Evolutionary conservation across 129 eudicot genomes (phyloP).

Genomic region (Deinandra increscens): DNA sequence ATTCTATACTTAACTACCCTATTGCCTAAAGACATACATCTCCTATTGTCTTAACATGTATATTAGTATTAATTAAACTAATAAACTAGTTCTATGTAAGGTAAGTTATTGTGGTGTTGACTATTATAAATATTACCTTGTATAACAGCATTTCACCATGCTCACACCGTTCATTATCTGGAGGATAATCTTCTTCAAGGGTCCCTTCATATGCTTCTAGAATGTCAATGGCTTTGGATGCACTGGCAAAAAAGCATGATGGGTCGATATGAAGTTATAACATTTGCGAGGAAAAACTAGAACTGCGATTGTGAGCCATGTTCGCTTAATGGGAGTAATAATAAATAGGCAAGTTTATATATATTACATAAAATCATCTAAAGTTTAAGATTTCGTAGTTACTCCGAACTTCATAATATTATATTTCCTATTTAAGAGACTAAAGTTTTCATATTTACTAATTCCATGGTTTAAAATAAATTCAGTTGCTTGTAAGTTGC

Average conservation of each 20-base stretch:
- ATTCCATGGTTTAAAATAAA: neutral
- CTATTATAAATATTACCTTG: constrained; percentile 50
- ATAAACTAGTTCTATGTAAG: neutral
- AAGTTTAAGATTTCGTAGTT: neutral
- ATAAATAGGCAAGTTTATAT: neutral
- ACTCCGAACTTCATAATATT: neutral
- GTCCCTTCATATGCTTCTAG: constrained; percentile 99
- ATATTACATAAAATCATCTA: neutral
- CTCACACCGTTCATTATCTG: constrained; percentile 85
- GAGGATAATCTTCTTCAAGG: constrained; percentile 90
- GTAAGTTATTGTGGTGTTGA: neutral
- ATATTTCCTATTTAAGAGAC: neutral
- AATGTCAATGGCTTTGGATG: constrained; percentile 85
- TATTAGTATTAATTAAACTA: neutral
- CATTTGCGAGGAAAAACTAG: neutral
- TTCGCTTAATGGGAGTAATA: neutral
- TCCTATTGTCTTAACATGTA: neutral
- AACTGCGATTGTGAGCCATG: constrained; percentile 5
- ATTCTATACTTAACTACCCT: constrained; percentile 2
- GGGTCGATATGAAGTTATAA: neutral
- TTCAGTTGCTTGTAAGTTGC: neutral
- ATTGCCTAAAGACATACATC: constrained; percentile 6
- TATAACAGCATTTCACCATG: constrained; percentile 94
- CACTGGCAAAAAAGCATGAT: constrained; percentile 43
- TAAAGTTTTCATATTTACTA: neutral